Evolutionary conservation across 805 yeast genomes (phyloP).

Genomic region (Yarrowia alimentaria): DNA sequence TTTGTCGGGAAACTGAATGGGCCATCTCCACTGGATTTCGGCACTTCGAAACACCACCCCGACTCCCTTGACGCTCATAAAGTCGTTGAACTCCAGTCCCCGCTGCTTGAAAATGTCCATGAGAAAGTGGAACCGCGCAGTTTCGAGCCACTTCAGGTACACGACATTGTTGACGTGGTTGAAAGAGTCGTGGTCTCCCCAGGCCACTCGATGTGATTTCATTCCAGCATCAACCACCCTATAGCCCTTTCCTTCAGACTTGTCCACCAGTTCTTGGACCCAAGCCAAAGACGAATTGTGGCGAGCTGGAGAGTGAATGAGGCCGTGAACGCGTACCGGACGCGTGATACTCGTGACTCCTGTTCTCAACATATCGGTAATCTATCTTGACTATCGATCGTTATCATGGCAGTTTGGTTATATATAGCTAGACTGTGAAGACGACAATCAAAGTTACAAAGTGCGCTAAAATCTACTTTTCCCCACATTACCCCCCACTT

Average conservation of each 20-base stretch:
- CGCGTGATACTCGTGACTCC: no score
- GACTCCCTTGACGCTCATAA: conserved; percentile 8
- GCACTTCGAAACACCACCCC: conserved; percentile 11
- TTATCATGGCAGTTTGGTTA: no score
- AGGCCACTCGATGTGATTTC: conserved; percentile 1
- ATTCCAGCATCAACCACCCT: conserved; percentile 6
- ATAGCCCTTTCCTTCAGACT: conserved; percentile 2
- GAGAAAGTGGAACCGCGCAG: conserved; percentile 11
- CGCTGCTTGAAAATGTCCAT: not conserved
- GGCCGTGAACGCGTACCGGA: no score
- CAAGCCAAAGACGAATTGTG: no score
- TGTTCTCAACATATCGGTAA: no score
- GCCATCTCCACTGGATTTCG: conserved; percentile 10
- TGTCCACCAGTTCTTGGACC: not conserved
- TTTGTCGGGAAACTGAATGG: conserved; percentile 6
- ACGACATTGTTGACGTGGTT: conserved; percentile 14
- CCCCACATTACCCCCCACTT: no score
- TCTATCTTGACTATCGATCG: no score
- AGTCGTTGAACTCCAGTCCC: not conserved
- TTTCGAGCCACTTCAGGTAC: conserved; percentile 8
- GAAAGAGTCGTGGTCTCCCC: conserved; percentile 14
- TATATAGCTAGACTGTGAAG: no score
- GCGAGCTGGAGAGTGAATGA: no score
- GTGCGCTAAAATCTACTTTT: no score
- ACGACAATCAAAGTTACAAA: no score